Percentiles rank a stretch among this genome's conserved stretches.
These are phyloP conservation scores for Carex myosuroides DNA, from an alignment of 176 grass and related monocot species.

Conservation along the genomic window DNA sequence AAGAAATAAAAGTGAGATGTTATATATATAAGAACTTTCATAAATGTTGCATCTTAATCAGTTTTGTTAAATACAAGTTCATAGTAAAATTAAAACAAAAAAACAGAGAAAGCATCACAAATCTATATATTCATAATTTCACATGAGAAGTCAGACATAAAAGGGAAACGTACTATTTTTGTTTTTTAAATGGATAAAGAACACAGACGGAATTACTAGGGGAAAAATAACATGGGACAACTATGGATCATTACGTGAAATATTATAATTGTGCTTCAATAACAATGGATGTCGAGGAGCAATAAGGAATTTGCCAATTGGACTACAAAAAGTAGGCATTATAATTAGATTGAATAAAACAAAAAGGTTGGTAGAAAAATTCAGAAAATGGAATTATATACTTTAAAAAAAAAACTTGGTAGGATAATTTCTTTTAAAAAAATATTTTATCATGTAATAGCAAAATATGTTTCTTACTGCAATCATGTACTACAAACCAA, in stretches of 20 bases:
- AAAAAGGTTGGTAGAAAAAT: not conserved
- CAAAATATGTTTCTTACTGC: not conserved
- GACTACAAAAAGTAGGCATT: not conserved
- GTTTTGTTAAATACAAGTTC: not conserved
- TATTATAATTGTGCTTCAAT: not conserved
- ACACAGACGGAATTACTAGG: not conserved
- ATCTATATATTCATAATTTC: not conserved
- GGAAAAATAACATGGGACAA: not conserved
- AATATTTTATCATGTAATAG: not conserved
- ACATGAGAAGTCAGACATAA: not conserved
- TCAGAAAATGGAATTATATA: not conserved
- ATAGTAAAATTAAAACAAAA: not conserved
- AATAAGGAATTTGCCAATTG: not conserved
- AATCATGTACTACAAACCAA: not conserved
- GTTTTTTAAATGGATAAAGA: not conserved
- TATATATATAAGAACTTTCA: not conserved
- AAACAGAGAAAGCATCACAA: not conserved
- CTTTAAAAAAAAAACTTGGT: not conserved
- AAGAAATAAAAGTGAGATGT: not conserved
- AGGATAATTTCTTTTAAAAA: not conserved
- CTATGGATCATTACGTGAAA: not conserved
- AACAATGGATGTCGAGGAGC: not conserved
- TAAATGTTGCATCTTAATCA: not conserved
- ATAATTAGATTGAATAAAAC: not conserved
- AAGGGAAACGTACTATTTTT: not conserved